Conservation (phyloP, 169 alveolate species). For the Perkinsus marinus region DNA sequence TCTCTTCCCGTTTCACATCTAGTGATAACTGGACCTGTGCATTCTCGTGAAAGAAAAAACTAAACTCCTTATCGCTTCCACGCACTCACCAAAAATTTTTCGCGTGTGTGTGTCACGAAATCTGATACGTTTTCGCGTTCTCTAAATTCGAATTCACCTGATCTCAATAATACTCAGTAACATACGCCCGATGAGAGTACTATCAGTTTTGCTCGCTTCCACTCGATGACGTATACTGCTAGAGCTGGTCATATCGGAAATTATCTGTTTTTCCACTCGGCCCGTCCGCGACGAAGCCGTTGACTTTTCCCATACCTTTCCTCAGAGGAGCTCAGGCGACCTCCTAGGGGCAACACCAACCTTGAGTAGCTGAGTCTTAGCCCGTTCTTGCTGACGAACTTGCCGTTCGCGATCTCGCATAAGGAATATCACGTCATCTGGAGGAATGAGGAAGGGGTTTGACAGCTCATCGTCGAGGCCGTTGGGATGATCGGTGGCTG, state of each 20-base stretch:
- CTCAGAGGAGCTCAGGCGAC: no score
- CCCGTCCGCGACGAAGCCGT: neutral
- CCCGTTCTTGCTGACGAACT: neutral
- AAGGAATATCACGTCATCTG: neutral
- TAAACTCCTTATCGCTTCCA: neutral
- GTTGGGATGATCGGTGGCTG: no score
- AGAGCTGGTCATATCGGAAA: neutral
- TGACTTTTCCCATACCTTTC: no score
- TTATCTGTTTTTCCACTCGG: neutral
- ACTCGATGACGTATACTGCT: no score
- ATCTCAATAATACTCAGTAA: neutral
- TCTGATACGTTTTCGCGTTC: neutral
- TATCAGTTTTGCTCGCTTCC: no score
- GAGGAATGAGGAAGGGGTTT: neutral
- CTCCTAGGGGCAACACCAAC: no score
- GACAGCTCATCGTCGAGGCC: no score
- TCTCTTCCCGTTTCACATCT: conserved; percentile 37
- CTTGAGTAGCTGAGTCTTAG: neutral
- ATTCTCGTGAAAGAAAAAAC: no score
- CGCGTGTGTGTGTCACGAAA: conserved; percentile 35
- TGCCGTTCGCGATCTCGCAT: neutral
- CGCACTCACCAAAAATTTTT: conserved; percentile 27
- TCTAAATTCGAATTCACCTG: neutral
- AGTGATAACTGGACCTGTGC: conserved; percentile 16
- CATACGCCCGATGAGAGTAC: neutral